Base-by-base conservation (phyloP, 805 yeast genomes). In the Lipomyces spencermartinsiae region DNA sequence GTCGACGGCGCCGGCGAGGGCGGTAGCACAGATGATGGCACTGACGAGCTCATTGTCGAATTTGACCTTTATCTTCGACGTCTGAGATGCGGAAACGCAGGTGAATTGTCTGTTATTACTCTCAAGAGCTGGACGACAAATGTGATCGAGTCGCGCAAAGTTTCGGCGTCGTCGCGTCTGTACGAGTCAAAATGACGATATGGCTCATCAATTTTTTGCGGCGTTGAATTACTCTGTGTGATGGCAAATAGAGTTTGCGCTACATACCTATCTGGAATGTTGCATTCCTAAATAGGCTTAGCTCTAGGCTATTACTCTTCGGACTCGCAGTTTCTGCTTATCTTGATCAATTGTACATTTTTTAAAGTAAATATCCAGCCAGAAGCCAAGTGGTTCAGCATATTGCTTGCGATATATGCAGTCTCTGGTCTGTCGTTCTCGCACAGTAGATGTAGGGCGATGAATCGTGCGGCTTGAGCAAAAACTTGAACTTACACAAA, bases 1-100 rank as follows among this genome's bases (percentile, higher is more conserved):
- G 78, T 66, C 29, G 79, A 76, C 4, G 80, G 80, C 19, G 80
- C 77, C 14, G 80, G 80, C n/a, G 80, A 77, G 10, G 80, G 80
- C 57, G 79, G 79, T 12, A 71, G 56, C 9, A 53, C 22, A 5
- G 49, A n/a, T n/a, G 49, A 43, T 8, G 49, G 49, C 49, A 43
- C 49, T 12, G 49, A 43, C 49, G 49, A 43, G 8, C 49, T 43
- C 49, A 43, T 43, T 43, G 49, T 43, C 19, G 49, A 43, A 43
- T 43, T 16, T 43, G 10, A n/a, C n/a, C 6, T n/a, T 8, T 43
- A 4, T 2, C 8, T 43, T 25, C n/a, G 49, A 43, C 43, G 43
- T 37, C 43, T 37, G 43, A 37, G 14, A 37, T 12, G 43, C 43
- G 43, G 43, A 37, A 37, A 37, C 43, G 14, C 43, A 9, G 43